Percentiles rank a stretch among this genome's conserved stretches.
Evolutionary conservation across 2,329 filamentous ascomycete species (phyloP).

Genomic region (Phoma herbarum): DNA sequence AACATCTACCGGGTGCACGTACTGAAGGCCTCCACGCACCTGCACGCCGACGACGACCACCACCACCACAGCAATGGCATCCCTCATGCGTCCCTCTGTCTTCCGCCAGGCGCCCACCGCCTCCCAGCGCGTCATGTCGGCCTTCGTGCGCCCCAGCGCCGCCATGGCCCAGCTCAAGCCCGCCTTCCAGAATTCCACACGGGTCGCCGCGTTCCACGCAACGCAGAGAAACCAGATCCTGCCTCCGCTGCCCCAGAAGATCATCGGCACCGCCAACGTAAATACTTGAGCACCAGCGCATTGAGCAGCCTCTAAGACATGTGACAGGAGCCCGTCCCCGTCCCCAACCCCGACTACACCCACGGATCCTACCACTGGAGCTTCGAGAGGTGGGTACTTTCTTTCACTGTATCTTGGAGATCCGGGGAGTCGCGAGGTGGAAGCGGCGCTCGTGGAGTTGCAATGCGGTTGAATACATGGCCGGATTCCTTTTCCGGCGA

Average conservation of each 20-base stretch:
- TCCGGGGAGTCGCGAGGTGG: not conserved
- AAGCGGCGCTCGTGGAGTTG: not conserved
- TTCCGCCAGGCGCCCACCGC: constrained; percentile 58
- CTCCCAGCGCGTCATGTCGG: constrained; percentile 57
- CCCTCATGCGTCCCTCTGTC: constrained; percentile 60
- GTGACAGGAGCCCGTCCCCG: constrained; percentile 70
- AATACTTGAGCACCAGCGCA: not conserved
- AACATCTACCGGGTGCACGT: constrained; percentile 17
- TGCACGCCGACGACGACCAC: too few relatives aligned
- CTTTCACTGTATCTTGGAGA: not conserved
- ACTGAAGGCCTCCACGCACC: constrained; percentile 8
- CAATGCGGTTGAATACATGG: not conserved
- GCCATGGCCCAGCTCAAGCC: constrained; percentile 50
- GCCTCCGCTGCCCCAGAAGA: constrained; percentile 85
- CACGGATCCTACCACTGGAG: constrained; percentile 99
- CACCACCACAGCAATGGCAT: constrained; percentile 58
- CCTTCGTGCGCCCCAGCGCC: constrained; percentile 49
- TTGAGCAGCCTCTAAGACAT: constrained; percentile 1
- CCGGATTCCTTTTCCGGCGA: constrained; percentile 12
- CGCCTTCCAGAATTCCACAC: constrained; percentile 53
- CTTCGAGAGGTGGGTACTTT: constrained; percentile 73
- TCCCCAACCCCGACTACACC: constrained; percentile 75
- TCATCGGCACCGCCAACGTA: constrained; percentile 71
- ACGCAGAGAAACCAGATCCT: constrained; percentile 78
- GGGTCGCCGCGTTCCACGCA: constrained; percentile 86